Conservation (phyloP, 23 red algal genomes). For the Gracilaria domingensis region DNA sequence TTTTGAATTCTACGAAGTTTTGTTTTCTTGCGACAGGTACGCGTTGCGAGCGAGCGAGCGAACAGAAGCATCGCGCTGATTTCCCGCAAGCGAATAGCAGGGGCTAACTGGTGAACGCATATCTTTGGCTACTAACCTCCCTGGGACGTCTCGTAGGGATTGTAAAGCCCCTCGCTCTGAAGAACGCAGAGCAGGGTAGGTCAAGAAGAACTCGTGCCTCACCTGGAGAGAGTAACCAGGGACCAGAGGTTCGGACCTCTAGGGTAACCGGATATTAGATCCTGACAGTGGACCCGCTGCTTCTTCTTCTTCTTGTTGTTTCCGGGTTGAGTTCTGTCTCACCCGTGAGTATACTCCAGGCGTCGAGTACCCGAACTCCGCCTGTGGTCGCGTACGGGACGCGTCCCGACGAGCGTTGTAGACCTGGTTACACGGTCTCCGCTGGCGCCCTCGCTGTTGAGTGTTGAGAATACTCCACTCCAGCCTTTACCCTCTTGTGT, state of each 20-base stretch:
- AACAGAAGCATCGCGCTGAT: constrained; percentile 44
- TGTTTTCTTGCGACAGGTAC: no score
- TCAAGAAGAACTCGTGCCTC: not conserved
- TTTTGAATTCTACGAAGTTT: constrained; percentile 34
- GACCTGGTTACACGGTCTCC: constrained; percentile 2
- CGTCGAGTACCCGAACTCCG: constrained; percentile 21
- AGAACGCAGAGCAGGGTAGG: constrained; percentile 12
- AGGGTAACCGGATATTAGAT: constrained; percentile 15
- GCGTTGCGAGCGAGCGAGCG: constrained; percentile 10
- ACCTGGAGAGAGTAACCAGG: constrained; percentile 17
- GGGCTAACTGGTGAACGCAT: constrained; percentile 31
- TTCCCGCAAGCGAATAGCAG: not conserved
- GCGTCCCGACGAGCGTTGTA: constrained; percentile 7
- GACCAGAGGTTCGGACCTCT: constrained; percentile 6
- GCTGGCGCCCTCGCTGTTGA: not conserved
- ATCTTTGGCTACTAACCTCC: constrained; percentile 17
- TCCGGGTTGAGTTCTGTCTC: constrained; percentile 23
- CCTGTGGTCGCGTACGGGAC: constrained; percentile 13
- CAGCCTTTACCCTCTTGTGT: not conserved
- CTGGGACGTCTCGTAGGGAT: constrained; percentile 10
- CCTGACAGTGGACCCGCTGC: constrained; percentile 3
- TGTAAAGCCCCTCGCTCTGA: constrained; percentile 15
- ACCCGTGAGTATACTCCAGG: constrained; percentile 7
- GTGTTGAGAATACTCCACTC: constrained; percentile 10
- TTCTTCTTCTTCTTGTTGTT: not conserved